phyloP scores from a whole-genome alignment of 2,329 filamentous ascomycete genomes.

The Claviceps monticola region DNA sequence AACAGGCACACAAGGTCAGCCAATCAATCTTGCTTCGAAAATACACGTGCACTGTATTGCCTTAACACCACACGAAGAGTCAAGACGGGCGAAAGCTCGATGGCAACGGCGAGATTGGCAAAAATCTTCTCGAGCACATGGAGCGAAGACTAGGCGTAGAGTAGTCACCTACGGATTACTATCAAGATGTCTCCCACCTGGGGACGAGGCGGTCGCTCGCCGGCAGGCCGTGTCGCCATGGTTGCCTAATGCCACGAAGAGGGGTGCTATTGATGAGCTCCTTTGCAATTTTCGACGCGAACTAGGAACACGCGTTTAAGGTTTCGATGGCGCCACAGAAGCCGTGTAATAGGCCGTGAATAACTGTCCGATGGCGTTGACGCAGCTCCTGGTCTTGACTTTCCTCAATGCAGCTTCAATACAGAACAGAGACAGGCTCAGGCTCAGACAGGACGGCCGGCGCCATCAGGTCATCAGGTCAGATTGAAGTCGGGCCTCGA shows the following conservation, averaged over 20 bases:
- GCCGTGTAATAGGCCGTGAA: background rate
- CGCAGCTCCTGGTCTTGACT: background rate
- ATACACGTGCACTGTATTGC: background rate
- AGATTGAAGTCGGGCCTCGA: background rate
- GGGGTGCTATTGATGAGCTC: background rate
- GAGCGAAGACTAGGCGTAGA: conserved; percentile 12
- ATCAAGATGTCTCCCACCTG: conserved; percentile 53
- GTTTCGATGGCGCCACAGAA: background rate
- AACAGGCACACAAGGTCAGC: conserved; percentile 5
- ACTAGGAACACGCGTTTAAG: background rate
- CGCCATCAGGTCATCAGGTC: conserved; percentile 10
- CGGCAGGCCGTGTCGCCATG: conserved; percentile 30
- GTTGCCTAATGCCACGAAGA: background rate
- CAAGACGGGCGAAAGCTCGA: background rate
- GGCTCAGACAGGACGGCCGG: conserved; percentile 2
- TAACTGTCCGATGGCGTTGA: background rate
- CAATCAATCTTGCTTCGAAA: background rate
- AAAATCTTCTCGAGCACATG: background rate
- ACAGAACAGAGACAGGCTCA: conserved; percentile 6
- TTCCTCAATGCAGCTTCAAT: background rate
- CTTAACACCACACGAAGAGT: background rate
- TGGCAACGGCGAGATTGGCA: background rate
- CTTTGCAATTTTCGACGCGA: background rate
- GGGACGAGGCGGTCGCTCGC: conserved; percentile 30
- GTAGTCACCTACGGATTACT: conserved; percentile 50